phyloP scores from a whole-genome alignment of 352 stramenopile species.

The Globisporangium radiosum region DNA sequence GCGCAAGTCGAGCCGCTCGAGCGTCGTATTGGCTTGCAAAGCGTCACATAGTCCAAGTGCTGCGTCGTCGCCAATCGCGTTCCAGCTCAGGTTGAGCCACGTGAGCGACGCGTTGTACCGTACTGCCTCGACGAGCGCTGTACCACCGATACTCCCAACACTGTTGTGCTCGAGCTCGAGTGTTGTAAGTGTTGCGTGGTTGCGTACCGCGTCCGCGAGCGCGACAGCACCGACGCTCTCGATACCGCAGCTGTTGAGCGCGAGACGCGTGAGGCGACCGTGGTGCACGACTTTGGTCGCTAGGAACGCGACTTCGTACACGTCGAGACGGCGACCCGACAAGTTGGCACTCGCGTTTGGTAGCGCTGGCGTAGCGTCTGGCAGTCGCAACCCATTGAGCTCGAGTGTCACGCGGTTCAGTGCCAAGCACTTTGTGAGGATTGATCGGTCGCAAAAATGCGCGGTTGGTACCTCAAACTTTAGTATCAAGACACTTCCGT shows the following conservation, averaged over 20 bases:
- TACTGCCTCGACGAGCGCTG: constrained; percentile 53
- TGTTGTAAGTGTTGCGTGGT: constrained; percentile 52
- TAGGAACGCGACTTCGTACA: constrained; percentile 62
- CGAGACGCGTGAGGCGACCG: constrained; percentile 42
- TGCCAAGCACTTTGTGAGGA: constrained; percentile 56
- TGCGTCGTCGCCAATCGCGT: constrained; percentile 55
- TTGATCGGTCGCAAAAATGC: constrained; percentile 61
- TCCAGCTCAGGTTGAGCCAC: constrained; percentile 76
- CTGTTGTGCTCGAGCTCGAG: constrained; percentile 71
- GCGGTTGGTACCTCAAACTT: constrained; percentile 17
- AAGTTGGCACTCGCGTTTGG: constrained; percentile 26
- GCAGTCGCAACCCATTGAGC: constrained; percentile 48
- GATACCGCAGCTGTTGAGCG: constrained; percentile 55
- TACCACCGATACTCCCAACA: constrained; percentile 36
- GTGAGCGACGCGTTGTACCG: constrained; percentile 50
- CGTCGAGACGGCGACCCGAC: constrained; percentile 33
- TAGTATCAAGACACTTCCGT: constrained; percentile 21
- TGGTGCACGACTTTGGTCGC: constrained; percentile 69
- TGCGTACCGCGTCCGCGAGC: constrained; percentile 55
- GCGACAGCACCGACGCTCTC: constrained; percentile 40
- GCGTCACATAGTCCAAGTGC: background rate
- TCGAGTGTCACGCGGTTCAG: constrained; percentile 58
- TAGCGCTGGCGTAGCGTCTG: constrained; percentile 3
- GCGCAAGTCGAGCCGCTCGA: constrained; percentile 57
- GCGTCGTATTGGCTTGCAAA: constrained; percentile 29